Base-by-base conservation (phyloP, 2,329 filamentous ascomycete genomes). In the Kalmusia sp. region DNA sequence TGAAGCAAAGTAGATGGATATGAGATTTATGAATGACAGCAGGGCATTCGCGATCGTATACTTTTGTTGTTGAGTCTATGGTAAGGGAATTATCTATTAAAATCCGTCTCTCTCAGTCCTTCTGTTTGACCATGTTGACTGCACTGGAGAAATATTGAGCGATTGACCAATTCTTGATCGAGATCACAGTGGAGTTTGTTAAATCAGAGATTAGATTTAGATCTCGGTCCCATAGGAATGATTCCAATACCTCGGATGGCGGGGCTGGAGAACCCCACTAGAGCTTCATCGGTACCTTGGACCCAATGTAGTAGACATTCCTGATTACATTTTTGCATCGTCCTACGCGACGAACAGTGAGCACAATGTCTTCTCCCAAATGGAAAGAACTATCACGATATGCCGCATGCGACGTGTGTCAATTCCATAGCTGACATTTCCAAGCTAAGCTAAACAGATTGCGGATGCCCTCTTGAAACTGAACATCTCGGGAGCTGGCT, bases 401-500 rank as follows among this genome's bases (percentile, higher is more conserved):
- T 35, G 65, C 70, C 44, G 70, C 69, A 35, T 72, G 69, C 38
- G 70, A 73, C 54, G 70, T 72, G 57, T 41, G 67, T 27, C 21
- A 2, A 8, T 15, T n/a, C 15, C n/a, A 12, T 2, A 21, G 40
- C 3, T 6, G 4, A 33, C 3, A 33, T 21, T 19, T 30, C 22
- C 15, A 44, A 40, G 48, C 65, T 69, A 49, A 69, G 11, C 28
- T 15, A 28, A 46, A n/a, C 40, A 68, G 64, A 60, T 69, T 15
- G 90, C 89, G 9, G 89, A 92, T 70, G 88, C 88, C 5, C 81
- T 92, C 2, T 80, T 91, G 50, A 90, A 88, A 65, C 80, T 92
- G 41, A 82, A 87, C 54, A 82, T 87, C 7, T 80, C 86, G 9
- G 81, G 83, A 40, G 87, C 86, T 22, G 89, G 90, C 49, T 87